These are phyloP conservation scores for Tylopilus sp. DNA, from an alignment of 768 basidiomycete genomes.

Conservation along the genomic window DNA sequence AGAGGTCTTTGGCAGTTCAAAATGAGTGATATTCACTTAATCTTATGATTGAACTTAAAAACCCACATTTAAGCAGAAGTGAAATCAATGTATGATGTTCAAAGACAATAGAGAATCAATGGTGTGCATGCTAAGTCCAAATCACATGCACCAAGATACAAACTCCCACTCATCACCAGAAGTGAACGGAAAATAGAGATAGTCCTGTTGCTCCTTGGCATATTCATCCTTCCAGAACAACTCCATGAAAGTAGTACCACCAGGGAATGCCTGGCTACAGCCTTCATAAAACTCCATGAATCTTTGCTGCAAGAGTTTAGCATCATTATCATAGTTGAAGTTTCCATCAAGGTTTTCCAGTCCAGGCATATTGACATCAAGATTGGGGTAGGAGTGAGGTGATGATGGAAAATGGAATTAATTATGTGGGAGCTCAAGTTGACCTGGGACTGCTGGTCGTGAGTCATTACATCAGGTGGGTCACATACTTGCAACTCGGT, in stretches of 20 bases:
- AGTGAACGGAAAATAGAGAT: neutral
- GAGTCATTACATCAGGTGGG: too few relatives aligned
- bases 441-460: too few relatives aligned
- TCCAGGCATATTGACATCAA: neutral
- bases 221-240: too few relatives aligned
- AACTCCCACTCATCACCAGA: neutral
- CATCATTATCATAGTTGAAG: neutral
- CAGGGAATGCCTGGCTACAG: neutral
- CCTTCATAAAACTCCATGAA: neutral
- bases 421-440: too few relatives aligned
- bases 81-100: too few relatives aligned
- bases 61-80: neutral
- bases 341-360: neutral
- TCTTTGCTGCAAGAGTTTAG: neutral
- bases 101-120: neutral
- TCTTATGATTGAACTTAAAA: neutral
- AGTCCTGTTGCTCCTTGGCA: too few relatives aligned
- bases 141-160: neutral
- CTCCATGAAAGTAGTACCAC: neutral
- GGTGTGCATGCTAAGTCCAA: neutral
- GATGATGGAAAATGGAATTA: too few relatives aligned
- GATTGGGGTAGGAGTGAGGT: too few relatives aligned
- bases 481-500: too few relatives aligned
- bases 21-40: neutral
- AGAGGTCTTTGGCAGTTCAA: neutral